Evolutionary conservation across 768 basidiomycete genomes (phyloP), one percentile per base, ranked within the genome.

Genomic region (Melanogaster broomeanus): DNA sequence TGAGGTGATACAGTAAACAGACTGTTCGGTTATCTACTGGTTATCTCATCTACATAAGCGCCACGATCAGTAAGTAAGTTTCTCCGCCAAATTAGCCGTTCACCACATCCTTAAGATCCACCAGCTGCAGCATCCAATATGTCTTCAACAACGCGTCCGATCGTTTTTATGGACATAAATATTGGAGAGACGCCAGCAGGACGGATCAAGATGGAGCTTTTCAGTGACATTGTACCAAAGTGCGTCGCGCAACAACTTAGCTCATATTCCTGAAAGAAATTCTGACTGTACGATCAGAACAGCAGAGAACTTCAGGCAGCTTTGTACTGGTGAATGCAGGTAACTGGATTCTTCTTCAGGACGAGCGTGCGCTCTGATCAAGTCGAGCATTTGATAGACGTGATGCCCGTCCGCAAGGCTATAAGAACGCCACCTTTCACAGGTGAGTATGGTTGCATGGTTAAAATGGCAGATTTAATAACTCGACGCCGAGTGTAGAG

Each of bases 261-360:
- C 19, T 7, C 24, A 15, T 39, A 12, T 12, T 42, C 18, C 31
- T 16, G 49, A 27, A 18, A 43, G 41, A 19, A 35, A 16, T 46
- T 61, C 48, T 51, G 21, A 41, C 31, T 37, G 13, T 31, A 37
- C 42, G 31, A 45, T 37, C 59, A 97, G 95, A 64, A 98, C 96
- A 3, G 93, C 94, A 8, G 96, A 99, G 72, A 99, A 98, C 75
- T 98, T 98, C 64, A 79, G 97, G 54, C 96, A 98, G 62, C 75
- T 98, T 24, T 98, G 96, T 65, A 98, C 95, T 2, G 97, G 97
- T n/a, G 96, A 98, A 73, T 90, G 83, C 71, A 81, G 93, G 90
- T 94, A 62, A 45, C 77, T 56, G 13, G 24, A 35, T 49, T 31
- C 35, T 34, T 50, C 8, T 27, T 9, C 41, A n/a, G 16, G n/a